Percentiles rank a stretch among this genome's conserved stretches.
phyloP scores from a whole-genome alignment of 2,329 filamentous ascomycete genomes.

The Hypomyces perniciosus region DNA sequence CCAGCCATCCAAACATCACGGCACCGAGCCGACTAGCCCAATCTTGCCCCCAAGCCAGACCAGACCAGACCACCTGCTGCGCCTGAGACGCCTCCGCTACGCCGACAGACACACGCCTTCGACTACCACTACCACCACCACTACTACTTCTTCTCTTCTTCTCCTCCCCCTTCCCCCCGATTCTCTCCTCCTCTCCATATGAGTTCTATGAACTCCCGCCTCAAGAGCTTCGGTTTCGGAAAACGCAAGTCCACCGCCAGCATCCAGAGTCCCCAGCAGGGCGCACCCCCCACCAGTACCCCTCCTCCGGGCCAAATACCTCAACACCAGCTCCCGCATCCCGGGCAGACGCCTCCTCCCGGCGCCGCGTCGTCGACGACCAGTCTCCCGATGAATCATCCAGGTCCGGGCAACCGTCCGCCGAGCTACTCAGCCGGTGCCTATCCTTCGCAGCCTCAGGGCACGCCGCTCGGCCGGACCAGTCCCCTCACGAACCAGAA shows the following conservation, averaged over 20 bases:
- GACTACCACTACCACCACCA: neutral
- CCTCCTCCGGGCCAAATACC: conserved; percentile 45
- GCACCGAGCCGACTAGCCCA: neutral
- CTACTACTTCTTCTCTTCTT: conserved; percentile 14
- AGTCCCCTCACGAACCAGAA: conserved; percentile 44
- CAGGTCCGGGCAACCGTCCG: conserved; percentile 53
- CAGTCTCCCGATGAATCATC: conserved; percentile 56
- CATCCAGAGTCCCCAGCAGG: conserved; percentile 46
- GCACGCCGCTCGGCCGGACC: conserved; percentile 43
- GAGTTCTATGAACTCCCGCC: conserved; percentile 74
- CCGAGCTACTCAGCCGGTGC: conserved; percentile 55
- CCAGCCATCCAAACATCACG: neutral
- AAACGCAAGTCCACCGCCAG: conserved; percentile 67
- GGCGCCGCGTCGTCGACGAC: conserved; percentile 40
- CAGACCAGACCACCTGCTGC: neutral
- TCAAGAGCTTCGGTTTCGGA: conserved; percentile 75
- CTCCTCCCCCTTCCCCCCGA: conserved; percentile 13
- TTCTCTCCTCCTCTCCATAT: conserved; percentile 39
- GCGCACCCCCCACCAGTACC: conserved; percentile 28
- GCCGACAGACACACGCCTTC: neutral
- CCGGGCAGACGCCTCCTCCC: conserved; percentile 29
- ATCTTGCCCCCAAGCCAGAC: neutral
- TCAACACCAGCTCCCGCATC: conserved; percentile 36
- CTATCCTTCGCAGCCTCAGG: conserved; percentile 42
- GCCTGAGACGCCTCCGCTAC: too few relatives aligned